Conservation (phyloP, 2,329 filamentous ascomycete genomes). For the Sporothrix inflata region DNA sequence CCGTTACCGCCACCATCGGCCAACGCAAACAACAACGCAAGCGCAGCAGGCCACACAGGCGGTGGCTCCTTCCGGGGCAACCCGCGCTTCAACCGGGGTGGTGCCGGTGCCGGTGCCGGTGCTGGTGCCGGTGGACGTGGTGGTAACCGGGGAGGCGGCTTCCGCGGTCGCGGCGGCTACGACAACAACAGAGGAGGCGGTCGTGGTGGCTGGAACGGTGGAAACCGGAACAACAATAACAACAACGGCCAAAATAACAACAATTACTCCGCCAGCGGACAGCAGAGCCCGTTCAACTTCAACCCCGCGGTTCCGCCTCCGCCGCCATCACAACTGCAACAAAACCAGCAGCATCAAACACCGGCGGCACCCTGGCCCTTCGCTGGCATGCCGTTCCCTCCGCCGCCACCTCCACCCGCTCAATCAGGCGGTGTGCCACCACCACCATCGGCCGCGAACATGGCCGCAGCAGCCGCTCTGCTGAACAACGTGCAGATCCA, state of each 20-base stretch:
- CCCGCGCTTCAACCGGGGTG: slow-evolving; percentile 30
- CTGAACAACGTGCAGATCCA: slow-evolving; percentile 43
- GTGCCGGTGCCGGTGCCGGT: slow-evolving; percentile 42
- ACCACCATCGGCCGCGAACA: slow-evolving; percentile 8
- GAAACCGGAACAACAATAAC: slow-evolving; percentile 11
- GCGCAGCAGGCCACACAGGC: slow-evolving; percentile 36
- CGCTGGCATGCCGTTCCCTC: slow-evolving; percentile 32
- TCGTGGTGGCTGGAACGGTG: slow-evolving; percentile 31
- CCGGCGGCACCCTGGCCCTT: slow-evolving; percentile 26
- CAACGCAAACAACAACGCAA: slow-evolving; percentile 32
- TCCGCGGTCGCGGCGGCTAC: slow-evolving; percentile 39
- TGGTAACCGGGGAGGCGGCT: slow-evolving; percentile 40
- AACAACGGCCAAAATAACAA: slow-evolving; percentile 3
- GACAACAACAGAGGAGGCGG: slow-evolving; percentile 37
- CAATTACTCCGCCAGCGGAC: slow-evolving; percentile 5
- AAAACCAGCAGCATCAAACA: slow-evolving; percentile 39
- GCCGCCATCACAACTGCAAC: slow-evolving; percentile 38
- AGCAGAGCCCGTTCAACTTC: neutral
- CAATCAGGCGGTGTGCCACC: neutral
- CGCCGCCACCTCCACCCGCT: slow-evolving; percentile 39
- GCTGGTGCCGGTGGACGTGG: slow-evolving; percentile 41
- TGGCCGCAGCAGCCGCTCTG: slow-evolving; percentile 27
- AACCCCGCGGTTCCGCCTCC: neutral
- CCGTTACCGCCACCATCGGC: slow-evolving; percentile 47
- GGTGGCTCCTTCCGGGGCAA: slow-evolving; percentile 43